A percentile compares a stretch with the other conserved stretches of the same genome.
Conservation (phyloP, 2,329 filamentous ascomycete genomes). For the Beauveria caledonica region DNA sequence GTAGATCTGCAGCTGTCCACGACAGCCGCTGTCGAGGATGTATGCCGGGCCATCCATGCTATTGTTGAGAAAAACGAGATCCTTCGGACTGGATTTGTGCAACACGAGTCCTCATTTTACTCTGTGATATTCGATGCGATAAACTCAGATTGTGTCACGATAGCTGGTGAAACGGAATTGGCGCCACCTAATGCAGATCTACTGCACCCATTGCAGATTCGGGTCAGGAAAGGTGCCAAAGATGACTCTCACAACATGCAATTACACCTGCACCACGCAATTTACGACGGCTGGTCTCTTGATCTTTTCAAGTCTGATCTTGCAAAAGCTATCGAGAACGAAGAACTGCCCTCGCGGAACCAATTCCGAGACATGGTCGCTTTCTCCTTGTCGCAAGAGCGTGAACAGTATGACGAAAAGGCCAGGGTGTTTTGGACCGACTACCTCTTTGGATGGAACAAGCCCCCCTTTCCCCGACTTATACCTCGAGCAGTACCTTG, state of each 20-base stretch:
- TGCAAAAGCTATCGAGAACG: slow-evolving; percentile 34
- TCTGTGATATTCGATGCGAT: slow-evolving; percentile 52
- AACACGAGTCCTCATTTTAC: slow-evolving; percentile 31
- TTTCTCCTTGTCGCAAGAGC: slow-evolving; percentile 32
- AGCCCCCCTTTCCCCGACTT: slow-evolving; percentile 45
- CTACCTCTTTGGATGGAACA: slow-evolving; percentile 49
- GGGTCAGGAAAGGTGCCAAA: slow-evolving; percentile 33
- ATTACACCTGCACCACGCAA: slow-evolving; percentile 66
- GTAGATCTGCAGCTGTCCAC: slow-evolving; percentile 53
- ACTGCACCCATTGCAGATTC: slow-evolving; percentile 53
- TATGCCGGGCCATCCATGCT: slow-evolving; percentile 41
- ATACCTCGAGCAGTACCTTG: neutral
- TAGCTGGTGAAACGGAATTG: slow-evolving; percentile 29
- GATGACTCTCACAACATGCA: slow-evolving; percentile 26
- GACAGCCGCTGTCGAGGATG: slow-evolving; percentile 23
- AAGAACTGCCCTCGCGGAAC: slow-evolving; percentile 32
- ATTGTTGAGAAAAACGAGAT: slow-evolving; percentile 53
- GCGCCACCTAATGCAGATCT: slow-evolving; percentile 30
- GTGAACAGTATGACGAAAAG: slow-evolving; percentile 24
- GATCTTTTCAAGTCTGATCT: slow-evolving; percentile 67
- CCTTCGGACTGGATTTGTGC: slow-evolving; percentile 64
- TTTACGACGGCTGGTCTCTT: slow-evolving; percentile 93
- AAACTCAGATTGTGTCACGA: slow-evolving; percentile 31
- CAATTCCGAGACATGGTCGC: slow-evolving; percentile 53
- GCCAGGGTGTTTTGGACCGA: slow-evolving; percentile 62